phyloP scores from a whole-genome alignment of 495 filamentous ascomycete species.

The Tuber indicum region DNA sequence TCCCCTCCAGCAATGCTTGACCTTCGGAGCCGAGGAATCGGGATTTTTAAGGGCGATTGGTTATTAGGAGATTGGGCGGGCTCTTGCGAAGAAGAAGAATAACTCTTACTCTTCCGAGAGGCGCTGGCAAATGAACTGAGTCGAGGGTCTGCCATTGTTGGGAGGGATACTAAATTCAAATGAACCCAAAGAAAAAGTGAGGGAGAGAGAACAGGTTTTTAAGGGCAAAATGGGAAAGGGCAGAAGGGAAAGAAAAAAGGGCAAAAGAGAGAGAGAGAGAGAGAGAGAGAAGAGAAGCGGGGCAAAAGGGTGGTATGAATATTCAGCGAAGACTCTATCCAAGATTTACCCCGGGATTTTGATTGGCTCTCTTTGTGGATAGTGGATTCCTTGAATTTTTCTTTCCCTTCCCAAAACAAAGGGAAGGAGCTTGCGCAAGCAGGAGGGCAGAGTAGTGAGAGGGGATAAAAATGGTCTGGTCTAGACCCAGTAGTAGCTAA shows the following conservation, averaged over 20 bases:
- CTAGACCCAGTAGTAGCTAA: background rate
- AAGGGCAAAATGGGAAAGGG: background rate
- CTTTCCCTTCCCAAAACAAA: background rate
- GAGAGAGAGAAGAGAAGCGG: background rate
- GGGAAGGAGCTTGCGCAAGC: background rate
- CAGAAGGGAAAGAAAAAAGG: background rate
- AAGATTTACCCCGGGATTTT: background rate
- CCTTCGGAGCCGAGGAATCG: constrained; percentile 33
- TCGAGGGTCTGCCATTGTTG: constrained; percentile 23
- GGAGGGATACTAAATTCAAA: background rate
- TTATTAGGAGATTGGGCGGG: constrained; percentile 13
- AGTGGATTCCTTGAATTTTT: background rate
- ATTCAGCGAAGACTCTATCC: background rate
- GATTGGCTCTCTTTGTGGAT: background rate
- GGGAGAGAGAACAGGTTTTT: background rate
- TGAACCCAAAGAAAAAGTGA: background rate
- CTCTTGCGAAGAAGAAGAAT: constrained; percentile 26
- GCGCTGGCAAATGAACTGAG: constrained; percentile 9
- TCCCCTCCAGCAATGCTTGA: constrained; percentile 27
- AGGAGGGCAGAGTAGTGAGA: background rate
- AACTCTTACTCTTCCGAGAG: constrained; percentile 27
- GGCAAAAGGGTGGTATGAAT: background rate
- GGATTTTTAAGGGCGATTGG: constrained; percentile 16
- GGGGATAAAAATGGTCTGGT: background rate
- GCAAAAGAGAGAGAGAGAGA: background rate